Conservation (phyloP, 1,284 basidiomycete genomes). For the Cutaneotrichosporon cutaneum region DNA sequence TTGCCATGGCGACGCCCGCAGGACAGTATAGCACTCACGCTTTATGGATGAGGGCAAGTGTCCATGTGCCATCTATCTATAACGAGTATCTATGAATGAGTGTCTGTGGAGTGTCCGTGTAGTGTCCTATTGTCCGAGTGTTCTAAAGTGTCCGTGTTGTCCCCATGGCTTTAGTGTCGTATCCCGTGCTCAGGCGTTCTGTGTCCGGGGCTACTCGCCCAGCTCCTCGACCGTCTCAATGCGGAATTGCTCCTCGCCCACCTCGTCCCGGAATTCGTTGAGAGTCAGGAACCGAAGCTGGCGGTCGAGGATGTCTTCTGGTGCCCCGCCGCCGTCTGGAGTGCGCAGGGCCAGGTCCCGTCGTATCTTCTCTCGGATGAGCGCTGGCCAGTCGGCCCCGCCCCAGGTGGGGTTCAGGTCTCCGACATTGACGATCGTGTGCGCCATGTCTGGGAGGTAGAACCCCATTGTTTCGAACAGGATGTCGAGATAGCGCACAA, state of each 20-base stretch:
- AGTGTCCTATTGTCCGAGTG: background rate
- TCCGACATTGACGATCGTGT: background rate
- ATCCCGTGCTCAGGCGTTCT: no score
- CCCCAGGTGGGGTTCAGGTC: background rate
- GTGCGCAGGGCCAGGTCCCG: background rate
- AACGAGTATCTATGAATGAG: background rate
- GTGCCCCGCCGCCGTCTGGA: background rate
- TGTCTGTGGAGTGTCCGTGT: background rate
- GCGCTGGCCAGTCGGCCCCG: background rate
- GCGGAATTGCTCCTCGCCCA: background rate
- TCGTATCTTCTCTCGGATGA: background rate
- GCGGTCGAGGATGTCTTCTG: background rate
- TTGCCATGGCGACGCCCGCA: background rate
- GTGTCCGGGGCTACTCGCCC: background rate
- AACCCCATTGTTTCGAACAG: conserved; percentile 4
- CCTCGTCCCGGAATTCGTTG: background rate
- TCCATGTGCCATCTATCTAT: background rate
- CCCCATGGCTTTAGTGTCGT: background rate
- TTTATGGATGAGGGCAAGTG: background rate
- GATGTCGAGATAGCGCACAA: background rate
- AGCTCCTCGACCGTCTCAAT: background rate
- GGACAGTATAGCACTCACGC: background rate
- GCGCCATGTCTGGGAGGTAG: background rate
- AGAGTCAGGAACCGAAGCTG: background rate
- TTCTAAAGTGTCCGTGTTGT: background rate